Conservation (phyloP, 2,329 filamentous ascomycete species). For the Fusarium burgessii region DNA sequence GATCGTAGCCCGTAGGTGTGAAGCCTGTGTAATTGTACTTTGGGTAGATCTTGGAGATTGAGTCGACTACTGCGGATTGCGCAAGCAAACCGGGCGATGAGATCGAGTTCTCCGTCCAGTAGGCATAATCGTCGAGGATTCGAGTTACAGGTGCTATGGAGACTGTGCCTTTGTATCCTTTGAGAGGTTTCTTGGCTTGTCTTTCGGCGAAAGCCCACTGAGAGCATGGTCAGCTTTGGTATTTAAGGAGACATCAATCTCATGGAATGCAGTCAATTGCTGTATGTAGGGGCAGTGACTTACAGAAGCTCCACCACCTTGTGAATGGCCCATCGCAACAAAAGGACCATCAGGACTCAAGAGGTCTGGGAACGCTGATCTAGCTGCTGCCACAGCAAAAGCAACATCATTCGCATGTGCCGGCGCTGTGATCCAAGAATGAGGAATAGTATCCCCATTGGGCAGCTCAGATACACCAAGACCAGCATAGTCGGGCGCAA, state of each 20-base stretch:
- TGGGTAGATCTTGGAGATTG: constrained; percentile 25
- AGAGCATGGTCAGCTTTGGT: neutral
- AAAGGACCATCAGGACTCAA: neutral
- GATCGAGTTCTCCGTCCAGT: constrained; percentile 13
- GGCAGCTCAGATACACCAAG: constrained; percentile 23
- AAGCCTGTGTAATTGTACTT: constrained; percentile 28
- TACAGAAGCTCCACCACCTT: constrained; percentile 6
- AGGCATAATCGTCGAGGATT: constrained; percentile 22
- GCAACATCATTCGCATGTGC: constrained; percentile 35
- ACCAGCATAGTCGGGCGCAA: constrained; percentile 34
- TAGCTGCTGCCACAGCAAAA: constrained; percentile 24
- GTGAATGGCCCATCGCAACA: constrained; percentile 5
- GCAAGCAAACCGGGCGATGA: constrained; percentile 6
- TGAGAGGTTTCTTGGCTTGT: constrained; percentile 23
- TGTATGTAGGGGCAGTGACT: neutral
- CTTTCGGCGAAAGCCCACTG: constrained; percentile 31
- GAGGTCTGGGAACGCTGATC: constrained; percentile 14
- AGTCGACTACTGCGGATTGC: constrained; percentile 14
- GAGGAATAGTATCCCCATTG: constrained; percentile 20
- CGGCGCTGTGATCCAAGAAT: constrained; percentile 23
- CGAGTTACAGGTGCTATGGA: constrained; percentile 27
- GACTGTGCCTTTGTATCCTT: constrained; percentile 27
- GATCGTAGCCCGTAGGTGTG: constrained; percentile 18
- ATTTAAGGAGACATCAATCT: neutral
- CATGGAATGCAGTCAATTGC: rapidly evolving